These are phyloP conservation scores for Diospyros lotus DNA, from an alignment of 148 eudicot species.

Conservation along the genomic window DNA sequence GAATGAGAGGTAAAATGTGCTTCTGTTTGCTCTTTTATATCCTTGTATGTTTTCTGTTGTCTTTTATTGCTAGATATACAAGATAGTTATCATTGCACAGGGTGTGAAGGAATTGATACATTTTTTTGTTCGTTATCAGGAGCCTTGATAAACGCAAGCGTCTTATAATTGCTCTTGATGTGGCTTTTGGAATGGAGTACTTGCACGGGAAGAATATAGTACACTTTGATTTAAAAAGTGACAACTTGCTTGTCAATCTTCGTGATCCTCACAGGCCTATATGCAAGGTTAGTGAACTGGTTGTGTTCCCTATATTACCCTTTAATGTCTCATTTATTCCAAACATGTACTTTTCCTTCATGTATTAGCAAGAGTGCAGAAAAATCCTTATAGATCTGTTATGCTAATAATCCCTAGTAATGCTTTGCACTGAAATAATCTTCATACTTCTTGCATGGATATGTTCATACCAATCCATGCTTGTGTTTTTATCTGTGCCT, in stretches of 20 bases:
- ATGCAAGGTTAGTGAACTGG: slow-evolving; percentile 76
- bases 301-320: background rate
- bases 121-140: slow-evolving; percentile 30
- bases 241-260: slow-evolving; percentile 92
- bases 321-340: too few relatives aligned
- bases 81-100: background rate
- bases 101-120: background rate
- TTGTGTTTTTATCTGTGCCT: too few relatives aligned
- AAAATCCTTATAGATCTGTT: too few relatives aligned
- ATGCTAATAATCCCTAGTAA: too few relatives aligned
- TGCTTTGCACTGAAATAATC: too few relatives aligned
- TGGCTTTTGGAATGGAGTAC: slow-evolving; percentile 98
- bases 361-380: too few relatives aligned
- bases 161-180: slow-evolving; percentile 89
- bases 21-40: background rate
- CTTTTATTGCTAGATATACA: background rate
- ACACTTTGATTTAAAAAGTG: slow-evolving; percentile 96
- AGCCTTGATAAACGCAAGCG: slow-evolving; percentile 84
- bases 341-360: too few relatives aligned
- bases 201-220: slow-evolving; percentile 90
- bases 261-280: slow-evolving; percentile 96
- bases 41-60: background rate
- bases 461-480: too few relatives aligned
- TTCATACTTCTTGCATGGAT: too few relatives aligned
- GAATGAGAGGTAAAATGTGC: slow-evolving; percentile 59